phyloP scores from a whole-genome alignment of 2,329 filamentous ascomycete genomes.

The Pseudopyricularia cyperi region DNA sequence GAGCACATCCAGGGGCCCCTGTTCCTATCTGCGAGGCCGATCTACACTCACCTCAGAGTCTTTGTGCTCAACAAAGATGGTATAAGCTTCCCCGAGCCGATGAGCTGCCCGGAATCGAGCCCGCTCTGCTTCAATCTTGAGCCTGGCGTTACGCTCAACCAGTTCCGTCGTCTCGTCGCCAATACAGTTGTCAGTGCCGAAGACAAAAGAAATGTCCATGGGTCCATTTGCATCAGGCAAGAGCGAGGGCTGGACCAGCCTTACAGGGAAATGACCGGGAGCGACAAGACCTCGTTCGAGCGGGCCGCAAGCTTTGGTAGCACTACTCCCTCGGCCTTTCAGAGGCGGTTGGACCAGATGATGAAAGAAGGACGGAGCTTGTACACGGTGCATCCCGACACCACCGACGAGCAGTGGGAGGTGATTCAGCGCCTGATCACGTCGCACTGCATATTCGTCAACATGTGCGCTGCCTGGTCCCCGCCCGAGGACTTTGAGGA shows the following conservation, averaged over 20 bases:
- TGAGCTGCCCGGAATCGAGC: no score
- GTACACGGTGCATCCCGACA: background rate
- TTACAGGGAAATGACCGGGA: background rate
- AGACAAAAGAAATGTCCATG: no score
- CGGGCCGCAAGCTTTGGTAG: background rate
- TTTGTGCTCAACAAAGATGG: background rate
- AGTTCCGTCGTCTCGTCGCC: no score
- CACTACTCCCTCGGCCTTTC: background rate
- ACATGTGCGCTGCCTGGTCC: background rate
- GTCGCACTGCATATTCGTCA: background rate
- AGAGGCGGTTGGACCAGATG: background rate
- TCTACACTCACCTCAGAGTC: slow-evolving; percentile 6
- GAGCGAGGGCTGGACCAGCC: no score
- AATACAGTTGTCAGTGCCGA: no score
- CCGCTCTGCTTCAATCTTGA: no score
- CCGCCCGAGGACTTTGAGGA: background rate
- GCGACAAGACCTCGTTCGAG: background rate
- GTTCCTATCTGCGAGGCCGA: slow-evolving; percentile 8
- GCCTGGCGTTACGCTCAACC: no score
- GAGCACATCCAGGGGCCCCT: background rate
- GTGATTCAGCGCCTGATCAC: background rate
- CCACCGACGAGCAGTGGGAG: background rate
- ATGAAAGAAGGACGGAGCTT: background rate
- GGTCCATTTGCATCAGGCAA: no score
- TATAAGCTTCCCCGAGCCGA: background rate